phyloP scores from a whole-genome alignment of 73 alveolate genomes.

The Paramecium sonneborni region DNA sequence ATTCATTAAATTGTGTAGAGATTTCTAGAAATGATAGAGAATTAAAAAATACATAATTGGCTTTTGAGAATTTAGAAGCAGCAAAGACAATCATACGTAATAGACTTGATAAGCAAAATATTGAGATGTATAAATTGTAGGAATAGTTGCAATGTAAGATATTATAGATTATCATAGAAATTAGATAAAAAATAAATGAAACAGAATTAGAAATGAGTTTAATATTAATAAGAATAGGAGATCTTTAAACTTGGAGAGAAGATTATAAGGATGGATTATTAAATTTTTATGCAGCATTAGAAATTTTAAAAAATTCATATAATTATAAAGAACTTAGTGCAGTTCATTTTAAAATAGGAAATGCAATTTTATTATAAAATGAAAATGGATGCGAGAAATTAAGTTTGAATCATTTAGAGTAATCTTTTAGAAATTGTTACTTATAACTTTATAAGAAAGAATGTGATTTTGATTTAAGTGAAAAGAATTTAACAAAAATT shows the following conservation, averaged over 20 bases:
- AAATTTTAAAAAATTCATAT: neutral
- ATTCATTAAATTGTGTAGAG: constrained; percentile 49
- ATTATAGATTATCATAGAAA: neutral
- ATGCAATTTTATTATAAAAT: constrained; percentile 22
- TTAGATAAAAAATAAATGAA: neutral
- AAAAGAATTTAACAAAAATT: neutral
- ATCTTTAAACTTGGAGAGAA: constrained; percentile 35
- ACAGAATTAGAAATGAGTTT: neutral
- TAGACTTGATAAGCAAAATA: constrained; percentile 20
- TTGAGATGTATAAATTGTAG: neutral
- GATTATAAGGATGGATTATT: constrained; percentile 19
- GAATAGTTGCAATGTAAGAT: neutral
- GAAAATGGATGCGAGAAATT: neutral
- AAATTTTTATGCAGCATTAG: constrained; percentile 15
- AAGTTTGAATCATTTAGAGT: neutral
- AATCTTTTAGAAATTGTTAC: neutral
- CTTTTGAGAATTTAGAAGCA: constrained; percentile 44
- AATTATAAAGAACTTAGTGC: constrained; percentile 52
- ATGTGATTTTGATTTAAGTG: constrained; percentile 4
- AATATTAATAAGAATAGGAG: neutral
- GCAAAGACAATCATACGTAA: constrained; percentile 30
- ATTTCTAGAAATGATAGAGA: constrained; percentile 36
- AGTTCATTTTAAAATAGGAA: constrained; percentile 32
- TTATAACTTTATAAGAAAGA: neutral
- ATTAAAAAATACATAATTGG: constrained; percentile 14